Conservation (phyloP, 73 alveolate species). For the Tetrahymena thermophila region DNA sequence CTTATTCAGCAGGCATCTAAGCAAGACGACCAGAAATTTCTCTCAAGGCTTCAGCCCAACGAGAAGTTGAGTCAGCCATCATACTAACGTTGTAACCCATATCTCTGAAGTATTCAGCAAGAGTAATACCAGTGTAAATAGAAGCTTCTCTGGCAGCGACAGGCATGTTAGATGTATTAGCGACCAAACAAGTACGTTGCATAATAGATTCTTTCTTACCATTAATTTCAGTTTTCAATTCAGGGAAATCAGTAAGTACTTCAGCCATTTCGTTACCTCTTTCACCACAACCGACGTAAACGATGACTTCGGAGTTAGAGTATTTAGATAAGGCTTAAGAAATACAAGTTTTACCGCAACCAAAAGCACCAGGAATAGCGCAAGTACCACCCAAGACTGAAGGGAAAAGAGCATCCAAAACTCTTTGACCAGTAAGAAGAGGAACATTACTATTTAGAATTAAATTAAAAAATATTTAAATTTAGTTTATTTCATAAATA, state of each 20-base stretch:
- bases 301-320: slow-evolving; percentile 90
- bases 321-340: slow-evolving; percentile 95
- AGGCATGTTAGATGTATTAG: slow-evolving; percentile 98
- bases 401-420: slow-evolving; percentile 95
- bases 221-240: slow-evolving; percentile 70
- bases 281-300: slow-evolving; percentile 98
- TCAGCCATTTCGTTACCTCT: slow-evolving; percentile 99
- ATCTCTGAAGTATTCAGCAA: slow-evolving; percentile 99
- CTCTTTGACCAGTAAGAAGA: slow-evolving; percentile 89
- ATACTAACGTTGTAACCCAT: slow-evolving; percentile 97
- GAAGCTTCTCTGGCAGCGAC: slow-evolving; percentile 99
- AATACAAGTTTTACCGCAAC: slow-evolving; percentile 98
- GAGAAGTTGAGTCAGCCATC: slow-evolving; percentile 99
- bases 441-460: slow-evolving; percentile 39
- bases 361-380: slow-evolving; percentile 99
- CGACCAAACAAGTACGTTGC: slow-evolving; percentile 97
- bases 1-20: slow-evolving; percentile 99
- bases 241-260: slow-evolving; percentile 97
- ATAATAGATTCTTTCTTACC: slow-evolving; percentile 89
- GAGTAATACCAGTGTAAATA: slow-evolving; percentile 92
- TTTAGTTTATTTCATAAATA: not conserved
- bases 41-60: slow-evolving; percentile 99
- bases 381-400: slow-evolving; percentile 97
- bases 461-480: not conserved
- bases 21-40: slow-evolving; percentile 99